Percentiles rank a stretch among this genome's conserved stretches.
Evolutionary conservation across 257 asterid genomes (phyloP).

Genomic region (Nicotiana tabacum): DNA sequence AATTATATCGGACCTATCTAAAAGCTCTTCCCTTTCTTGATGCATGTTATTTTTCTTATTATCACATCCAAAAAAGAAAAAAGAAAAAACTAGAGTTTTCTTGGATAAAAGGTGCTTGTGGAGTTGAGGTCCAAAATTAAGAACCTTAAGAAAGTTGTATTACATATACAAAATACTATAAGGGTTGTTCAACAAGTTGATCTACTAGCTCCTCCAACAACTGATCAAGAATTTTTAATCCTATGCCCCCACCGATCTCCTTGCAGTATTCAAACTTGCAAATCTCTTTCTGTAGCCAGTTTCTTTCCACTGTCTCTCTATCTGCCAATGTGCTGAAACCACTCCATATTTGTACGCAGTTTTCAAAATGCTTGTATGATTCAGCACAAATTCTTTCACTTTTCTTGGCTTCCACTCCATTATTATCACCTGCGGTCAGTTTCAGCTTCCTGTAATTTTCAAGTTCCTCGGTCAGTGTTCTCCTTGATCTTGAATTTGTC

Average conservation of each 20-base stretch:
- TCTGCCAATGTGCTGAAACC: constrained; percentile 40
- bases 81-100: no score
- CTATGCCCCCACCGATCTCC: constrained; percentile 43
- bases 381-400: neutral
- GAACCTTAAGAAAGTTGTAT: neutral
- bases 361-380: neutral
- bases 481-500: constrained; percentile 42
- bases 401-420: neutral
- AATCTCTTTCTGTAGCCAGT: constrained; percentile 1
- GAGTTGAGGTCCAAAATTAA: neutral
- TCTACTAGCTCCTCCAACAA: constrained; percentile 39
- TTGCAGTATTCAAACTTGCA: constrained; percentile 19
- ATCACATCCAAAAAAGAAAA: no score
- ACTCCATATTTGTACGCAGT: constrained; percentile 24
- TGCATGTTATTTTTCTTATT: no score
- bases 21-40: no score
- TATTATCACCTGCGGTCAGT: constrained; percentile 2
- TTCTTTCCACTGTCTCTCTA: constrained; percentile 26
- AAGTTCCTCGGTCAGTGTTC: constrained; percentile 56
- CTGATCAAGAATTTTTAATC: constrained; percentile 37
- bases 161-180: no score
- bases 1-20: no score
- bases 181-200: constrained; percentile 3
- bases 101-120: no score
- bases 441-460: constrained; percentile 31